Evolutionary conservation across 805 yeast genomes (phyloP).

Genomic region (Zygotorulaspora florentina): DNA sequence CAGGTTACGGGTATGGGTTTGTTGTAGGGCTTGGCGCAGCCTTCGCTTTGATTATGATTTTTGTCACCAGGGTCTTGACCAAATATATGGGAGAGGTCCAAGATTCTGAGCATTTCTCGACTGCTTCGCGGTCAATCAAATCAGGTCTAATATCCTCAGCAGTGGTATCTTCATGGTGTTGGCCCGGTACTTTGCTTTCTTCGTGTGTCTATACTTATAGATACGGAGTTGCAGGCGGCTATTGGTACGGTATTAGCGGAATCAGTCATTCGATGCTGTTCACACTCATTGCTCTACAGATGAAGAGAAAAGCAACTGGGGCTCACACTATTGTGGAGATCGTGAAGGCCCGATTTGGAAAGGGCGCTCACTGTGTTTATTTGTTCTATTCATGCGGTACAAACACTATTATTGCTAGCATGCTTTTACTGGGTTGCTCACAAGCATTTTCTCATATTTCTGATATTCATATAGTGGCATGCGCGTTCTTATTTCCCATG

Average conservation of each 20-base stretch:
- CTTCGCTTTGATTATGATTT: constrained; percentile 40
- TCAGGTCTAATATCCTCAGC: constrained; percentile 43
- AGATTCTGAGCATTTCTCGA: constrained; percentile 39
- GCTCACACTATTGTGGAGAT: constrained; percentile 36
- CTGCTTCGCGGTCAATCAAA: constrained; percentile 40
- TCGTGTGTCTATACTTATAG: constrained; percentile 16
- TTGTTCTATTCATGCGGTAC: constrained; percentile 34
- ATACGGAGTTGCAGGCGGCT: constrained; percentile 57
- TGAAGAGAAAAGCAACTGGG: constrained; percentile 18
- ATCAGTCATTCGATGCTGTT: constrained; percentile 13
- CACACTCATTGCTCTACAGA: constrained; percentile 25
- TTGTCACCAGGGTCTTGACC: constrained; percentile 34
- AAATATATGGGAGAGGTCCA: constrained; percentile 40
- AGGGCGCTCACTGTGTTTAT: constrained; percentile 29
- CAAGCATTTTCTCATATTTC: constrained; percentile 35
- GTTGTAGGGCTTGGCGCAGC: constrained; percentile 45
- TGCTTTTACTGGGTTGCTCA: constrained; percentile 39
- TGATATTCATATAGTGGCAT: constrained; percentile 41
- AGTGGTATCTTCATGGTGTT: constrained; percentile 33
- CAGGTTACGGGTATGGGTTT: constrained; percentile 38
- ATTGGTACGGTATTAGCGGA: constrained; percentile 19
- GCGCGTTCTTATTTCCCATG: constrained; percentile 39
- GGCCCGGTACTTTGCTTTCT: constrained; percentile 22
- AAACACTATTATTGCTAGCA: constrained; percentile 34
- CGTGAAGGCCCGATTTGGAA: constrained; percentile 34